Evolutionary conservation across 768 basidiomycete genomes (phyloP).

Genomic region (Tulasnella sp.): DNA sequence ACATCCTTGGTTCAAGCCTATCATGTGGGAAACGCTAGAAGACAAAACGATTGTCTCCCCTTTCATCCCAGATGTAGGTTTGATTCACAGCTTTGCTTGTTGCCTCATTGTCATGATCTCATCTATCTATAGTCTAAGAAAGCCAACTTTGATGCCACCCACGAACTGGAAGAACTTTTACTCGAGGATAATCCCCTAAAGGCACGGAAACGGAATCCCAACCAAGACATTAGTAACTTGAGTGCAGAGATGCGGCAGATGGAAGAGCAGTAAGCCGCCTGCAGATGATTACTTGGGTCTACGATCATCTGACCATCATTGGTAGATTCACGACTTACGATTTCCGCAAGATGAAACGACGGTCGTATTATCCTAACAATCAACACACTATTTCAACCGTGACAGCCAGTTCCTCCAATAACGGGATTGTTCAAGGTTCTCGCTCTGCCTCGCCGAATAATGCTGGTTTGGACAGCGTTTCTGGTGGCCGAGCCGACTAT

Average conservation of each 20-base stretch:
- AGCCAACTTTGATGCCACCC: constrained; percentile 97
- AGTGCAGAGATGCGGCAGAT: constrained; percentile 91
- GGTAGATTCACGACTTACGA: constrained; percentile 81
- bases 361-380: constrained; percentile 82
- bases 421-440: constrained; percentile 4
- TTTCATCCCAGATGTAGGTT: constrained; percentile 84
- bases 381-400: constrained; percentile 52
- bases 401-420: constrained; percentile 32
- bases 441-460: constrained; percentile 16
- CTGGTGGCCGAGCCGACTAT: constrained; percentile 9
- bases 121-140: constrained; percentile 66
- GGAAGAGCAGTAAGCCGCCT: constrained; percentile 78
- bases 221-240: constrained; percentile 73
- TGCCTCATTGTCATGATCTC: background rate
- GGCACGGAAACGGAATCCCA: constrained; percentile 81
- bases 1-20: constrained; percentile 72
- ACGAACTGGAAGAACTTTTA: constrained; percentile 90
- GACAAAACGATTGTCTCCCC: constrained; percentile 54
- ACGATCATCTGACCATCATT: background rate
- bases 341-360: constrained; percentile 81
- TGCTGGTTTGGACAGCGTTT: constrained; percentile 8
- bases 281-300: background rate
- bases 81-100: background rate
- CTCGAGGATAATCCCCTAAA: constrained; percentile 96
- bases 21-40: constrained; percentile 72